Evolutionary conservation across 2,329 filamentous ascomycete species (phyloP).

Genomic region (Exophiala calicioides): DNA sequence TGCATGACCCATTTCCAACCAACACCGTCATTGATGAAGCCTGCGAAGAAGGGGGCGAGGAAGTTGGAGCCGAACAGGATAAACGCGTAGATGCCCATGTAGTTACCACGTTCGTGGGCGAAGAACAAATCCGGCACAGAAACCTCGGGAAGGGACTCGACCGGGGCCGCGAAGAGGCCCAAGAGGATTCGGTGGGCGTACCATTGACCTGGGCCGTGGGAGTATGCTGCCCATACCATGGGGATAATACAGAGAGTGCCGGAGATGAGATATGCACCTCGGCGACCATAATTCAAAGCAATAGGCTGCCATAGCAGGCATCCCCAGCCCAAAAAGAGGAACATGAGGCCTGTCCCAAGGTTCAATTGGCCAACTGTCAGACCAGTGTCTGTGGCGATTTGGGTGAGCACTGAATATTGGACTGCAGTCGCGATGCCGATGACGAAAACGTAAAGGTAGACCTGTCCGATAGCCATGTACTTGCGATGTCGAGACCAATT

Average conservation of each 20-base stretch:
- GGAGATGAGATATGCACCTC: constrained; percentile 31
- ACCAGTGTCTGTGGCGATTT: constrained; percentile 44
- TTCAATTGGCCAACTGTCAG: constrained; percentile 47
- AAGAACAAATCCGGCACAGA: constrained; percentile 48
- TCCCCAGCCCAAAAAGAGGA: constrained; percentile 41
- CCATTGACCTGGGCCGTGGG: constrained; percentile 49
- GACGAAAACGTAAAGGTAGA: constrained; percentile 38
- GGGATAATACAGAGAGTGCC: constrained; percentile 36
- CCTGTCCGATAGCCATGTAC: constrained; percentile 34
- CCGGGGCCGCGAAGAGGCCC: constrained; percentile 50
- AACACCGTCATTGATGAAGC: constrained; percentile 25
- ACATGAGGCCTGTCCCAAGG: constrained; percentile 51
- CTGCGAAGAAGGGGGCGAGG: constrained; percentile 40
- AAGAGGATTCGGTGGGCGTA: constrained; percentile 50
- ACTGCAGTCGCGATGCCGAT: constrained; percentile 35
- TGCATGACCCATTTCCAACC: constrained; percentile 51
- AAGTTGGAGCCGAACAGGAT: constrained; percentile 22
- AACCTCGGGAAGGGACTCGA: constrained; percentile 53
- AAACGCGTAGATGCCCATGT: constrained; percentile 26
- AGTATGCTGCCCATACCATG: constrained; percentile 49
- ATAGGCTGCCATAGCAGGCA: constrained; percentile 51
- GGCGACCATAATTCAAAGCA: constrained; percentile 45
- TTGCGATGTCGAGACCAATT: constrained; percentile 41
- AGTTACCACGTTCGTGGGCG: constrained; percentile 26
- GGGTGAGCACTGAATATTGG: constrained; percentile 36